Evolutionary conservation across 352 stramenopile genomes (phyloP).

Genomic region (Blastocystis sp.): DNA sequence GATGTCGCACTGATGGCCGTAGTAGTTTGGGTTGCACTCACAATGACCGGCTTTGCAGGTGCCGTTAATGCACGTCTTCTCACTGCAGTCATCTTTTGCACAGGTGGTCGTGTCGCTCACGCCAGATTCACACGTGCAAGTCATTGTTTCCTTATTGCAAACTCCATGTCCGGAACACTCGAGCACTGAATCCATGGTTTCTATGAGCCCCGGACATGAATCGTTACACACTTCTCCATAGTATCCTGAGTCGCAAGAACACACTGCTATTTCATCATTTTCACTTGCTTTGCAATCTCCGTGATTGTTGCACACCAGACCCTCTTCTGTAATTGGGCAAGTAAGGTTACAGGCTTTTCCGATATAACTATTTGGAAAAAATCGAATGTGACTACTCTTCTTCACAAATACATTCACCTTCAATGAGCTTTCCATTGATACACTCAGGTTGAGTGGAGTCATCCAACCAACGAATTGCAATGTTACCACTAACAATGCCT

Average conservation of each 20-base stretch:
- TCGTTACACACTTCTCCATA: not conserved
- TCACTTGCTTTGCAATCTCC: not conserved
- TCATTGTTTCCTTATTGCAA: not conserved
- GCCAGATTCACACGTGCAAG: not conserved
- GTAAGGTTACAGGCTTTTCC: not conserved
- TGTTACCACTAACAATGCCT: not conserved
- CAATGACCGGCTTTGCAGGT: not conserved
- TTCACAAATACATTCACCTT: not conserved
- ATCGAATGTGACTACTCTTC: not conserved
- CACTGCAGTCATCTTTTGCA: not conserved
- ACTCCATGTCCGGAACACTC: not conserved
- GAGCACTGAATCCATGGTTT: not conserved
- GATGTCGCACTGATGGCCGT: not conserved
- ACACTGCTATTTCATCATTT: not conserved
- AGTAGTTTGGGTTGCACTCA: not conserved
- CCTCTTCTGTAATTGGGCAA: not conserved
- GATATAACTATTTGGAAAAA: not conserved
- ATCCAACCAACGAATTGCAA: slow-evolving; percentile 9
- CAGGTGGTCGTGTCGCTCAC: not conserved
- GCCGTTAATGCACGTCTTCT: not conserved
- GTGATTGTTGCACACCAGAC: not conserved
- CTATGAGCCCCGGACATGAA: not conserved
- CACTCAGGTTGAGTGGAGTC: not conserved
- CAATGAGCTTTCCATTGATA: not conserved
- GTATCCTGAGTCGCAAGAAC: not conserved